phyloP scores from a whole-genome alignment of 1,139 yeast genomes.

The Kodamaea sp. region DNA sequence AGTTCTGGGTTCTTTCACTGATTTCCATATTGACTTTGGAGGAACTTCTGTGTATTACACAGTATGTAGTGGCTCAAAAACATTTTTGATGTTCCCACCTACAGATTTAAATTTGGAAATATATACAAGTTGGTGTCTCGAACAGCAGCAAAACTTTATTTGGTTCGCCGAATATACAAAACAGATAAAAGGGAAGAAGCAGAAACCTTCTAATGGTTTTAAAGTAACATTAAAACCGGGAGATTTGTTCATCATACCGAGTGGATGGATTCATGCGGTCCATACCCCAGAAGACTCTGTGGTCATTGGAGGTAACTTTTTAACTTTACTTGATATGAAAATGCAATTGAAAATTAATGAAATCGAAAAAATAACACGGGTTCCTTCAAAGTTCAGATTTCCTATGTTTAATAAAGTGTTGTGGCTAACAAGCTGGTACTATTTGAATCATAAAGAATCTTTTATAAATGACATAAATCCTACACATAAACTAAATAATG shows the following conservation, averaged over 20 bases:
- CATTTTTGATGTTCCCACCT: constrained; percentile 79
- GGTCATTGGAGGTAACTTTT: constrained; percentile 84
- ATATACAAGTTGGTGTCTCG: constrained; percentile 71
- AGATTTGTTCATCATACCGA: constrained; percentile 77
- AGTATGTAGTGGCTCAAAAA: constrained; percentile 66
- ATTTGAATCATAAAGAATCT: constrained; percentile 25
- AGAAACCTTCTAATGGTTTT: constrained; percentile 46
- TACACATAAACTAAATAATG: background rate
- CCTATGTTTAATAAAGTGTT: constrained; percentile 71
- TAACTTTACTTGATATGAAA: constrained; percentile 59
- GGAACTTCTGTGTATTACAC: constrained; percentile 92
- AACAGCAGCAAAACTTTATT: constrained; percentile 56
- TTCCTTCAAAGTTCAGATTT: constrained; percentile 71
- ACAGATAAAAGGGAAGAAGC: constrained; percentile 21
- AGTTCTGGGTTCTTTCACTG: constrained; percentile 76
- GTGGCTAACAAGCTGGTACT: constrained; percentile 59
- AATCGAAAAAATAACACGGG: constrained; percentile 66
- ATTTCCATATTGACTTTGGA: constrained; percentile 88
- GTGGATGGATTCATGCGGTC: constrained; percentile 94
- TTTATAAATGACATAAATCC: constrained; percentile 18
- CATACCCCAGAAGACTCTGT: constrained; percentile 77
- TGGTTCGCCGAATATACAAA: constrained; percentile 60
- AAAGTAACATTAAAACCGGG: constrained; percentile 64
- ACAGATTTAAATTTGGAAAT: constrained; percentile 54
- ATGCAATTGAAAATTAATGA: constrained; percentile 60